A percentile compares a stretch with the other conserved stretches of the same genome.
Evolutionary conservation across 441 rosid species (phyloP).

Genomic region (Omphalea diandra): DNA sequence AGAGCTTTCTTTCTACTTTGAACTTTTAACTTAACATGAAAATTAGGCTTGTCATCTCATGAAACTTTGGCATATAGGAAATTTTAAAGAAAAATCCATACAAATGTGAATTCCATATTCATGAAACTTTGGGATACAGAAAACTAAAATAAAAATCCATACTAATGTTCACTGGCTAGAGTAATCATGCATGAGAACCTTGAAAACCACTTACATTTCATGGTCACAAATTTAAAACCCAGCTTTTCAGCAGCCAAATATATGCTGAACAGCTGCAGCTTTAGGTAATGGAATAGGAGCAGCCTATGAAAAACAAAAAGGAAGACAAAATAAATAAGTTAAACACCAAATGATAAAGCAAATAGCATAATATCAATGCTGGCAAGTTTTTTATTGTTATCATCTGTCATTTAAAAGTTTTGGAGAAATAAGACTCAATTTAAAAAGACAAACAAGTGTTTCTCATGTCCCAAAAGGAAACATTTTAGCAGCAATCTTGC

Average conservation of each 20-base stretch:
- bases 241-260: constrained; percentile 86
- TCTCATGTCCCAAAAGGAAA: neutral
- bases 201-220: constrained; percentile 52
- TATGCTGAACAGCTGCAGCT: constrained; percentile 55
- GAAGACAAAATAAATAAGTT: neutral
- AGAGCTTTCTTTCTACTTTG: neutral
- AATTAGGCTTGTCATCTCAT: neutral
- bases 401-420: neutral
- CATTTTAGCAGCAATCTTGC: neutral
- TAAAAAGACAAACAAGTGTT: neutral
- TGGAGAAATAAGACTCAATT: neutral
- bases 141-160: neutral
- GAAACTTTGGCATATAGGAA: neutral
- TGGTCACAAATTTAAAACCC: constrained; percentile 65
- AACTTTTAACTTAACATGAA: neutral
- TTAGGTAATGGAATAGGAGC: constrained; percentile 81
- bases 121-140: neutral
- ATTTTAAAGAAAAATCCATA: neutral
- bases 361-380: neutral
- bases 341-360: neutral
- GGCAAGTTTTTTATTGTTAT: neutral
- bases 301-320: constrained; percentile 37
- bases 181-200: constrained; percentile 12
- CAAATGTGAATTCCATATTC: too few relatives aligned
- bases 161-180: neutral